phyloP scores from a whole-genome alignment of 495 filamentous ascomycete species.

The Neurospora sp. region DNA sequence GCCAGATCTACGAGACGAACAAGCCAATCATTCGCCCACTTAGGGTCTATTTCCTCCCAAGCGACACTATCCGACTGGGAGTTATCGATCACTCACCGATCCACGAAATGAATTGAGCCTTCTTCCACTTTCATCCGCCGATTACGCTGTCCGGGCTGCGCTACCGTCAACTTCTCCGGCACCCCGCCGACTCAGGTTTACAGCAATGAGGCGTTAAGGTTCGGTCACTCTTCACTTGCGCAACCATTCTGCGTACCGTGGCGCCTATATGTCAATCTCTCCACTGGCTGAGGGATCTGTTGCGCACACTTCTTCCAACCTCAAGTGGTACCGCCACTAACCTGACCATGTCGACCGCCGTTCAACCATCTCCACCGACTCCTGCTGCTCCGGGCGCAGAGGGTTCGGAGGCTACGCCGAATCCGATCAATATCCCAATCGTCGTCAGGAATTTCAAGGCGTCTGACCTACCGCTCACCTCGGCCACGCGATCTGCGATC shows the following conservation, averaged over 20 bases:
- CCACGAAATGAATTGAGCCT: background rate
- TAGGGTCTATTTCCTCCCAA: no score
- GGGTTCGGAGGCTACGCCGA: background rate
- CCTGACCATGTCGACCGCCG: conserved; percentile 9
- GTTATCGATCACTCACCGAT: background rate
- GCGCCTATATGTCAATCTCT: background rate
- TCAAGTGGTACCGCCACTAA: background rate
- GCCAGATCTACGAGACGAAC: background rate
- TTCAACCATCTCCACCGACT: background rate
- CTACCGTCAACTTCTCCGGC: background rate
- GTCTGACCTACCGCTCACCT: conserved; percentile 69
- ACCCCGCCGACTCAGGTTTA: background rate
- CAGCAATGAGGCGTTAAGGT: background rate
- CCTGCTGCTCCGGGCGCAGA: background rate
- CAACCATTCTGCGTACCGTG: background rate
- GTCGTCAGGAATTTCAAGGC: conserved; percentile 64
- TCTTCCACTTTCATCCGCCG: background rate
- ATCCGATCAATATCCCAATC: conserved; percentile 12
- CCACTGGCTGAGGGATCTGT: background rate
- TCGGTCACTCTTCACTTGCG: background rate
- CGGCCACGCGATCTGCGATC: conserved; percentile 62
- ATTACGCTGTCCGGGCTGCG: background rate
- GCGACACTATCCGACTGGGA: background rate
- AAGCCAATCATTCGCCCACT: background rate
- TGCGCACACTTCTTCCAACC: background rate